These are phyloP conservation scores for Neopestalotiopsis sp. DNA, from an alignment of 2,329 filamentous ascomycete species.

Conservation along the genomic window DNA sequence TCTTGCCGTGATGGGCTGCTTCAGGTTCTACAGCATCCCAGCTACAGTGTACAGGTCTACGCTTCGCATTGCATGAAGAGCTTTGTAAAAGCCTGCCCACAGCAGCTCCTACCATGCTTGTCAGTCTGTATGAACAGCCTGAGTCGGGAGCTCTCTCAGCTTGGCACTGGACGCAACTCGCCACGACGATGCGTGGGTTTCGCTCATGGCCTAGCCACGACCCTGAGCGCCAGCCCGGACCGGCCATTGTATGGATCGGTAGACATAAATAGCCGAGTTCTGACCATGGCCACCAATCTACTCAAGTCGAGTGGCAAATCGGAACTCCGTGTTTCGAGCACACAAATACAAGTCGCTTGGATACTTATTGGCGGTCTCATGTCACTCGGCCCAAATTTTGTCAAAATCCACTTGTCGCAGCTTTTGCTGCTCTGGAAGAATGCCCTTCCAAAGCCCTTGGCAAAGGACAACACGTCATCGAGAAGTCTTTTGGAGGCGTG, in stretches of 20 bases:
- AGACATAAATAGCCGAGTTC: constrained; percentile 89
- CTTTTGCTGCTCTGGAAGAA: constrained; percentile 96
- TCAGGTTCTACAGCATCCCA: constrained; percentile 91
- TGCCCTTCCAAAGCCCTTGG: constrained; percentile 90
- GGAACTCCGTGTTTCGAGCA: constrained; percentile 87
- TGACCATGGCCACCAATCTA: constrained; percentile 88
- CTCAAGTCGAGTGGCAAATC: constrained; percentile 92
- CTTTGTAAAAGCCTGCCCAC: constrained; percentile 88
- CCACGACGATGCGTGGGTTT: constrained; percentile 87
- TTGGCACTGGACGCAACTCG: constrained; percentile 77
- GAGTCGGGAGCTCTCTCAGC: constrained; percentile 79
- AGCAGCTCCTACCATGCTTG: constrained; percentile 87
- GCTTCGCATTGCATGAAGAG: constrained; percentile 84
- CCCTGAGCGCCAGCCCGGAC: constrained; percentile 85
- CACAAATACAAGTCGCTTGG: constrained; percentile 97
- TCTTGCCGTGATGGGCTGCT: constrained; percentile 83
- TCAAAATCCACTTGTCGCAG: constrained; percentile 97
- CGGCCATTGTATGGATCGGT: constrained; percentile 94
- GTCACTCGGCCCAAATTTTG: constrained; percentile 96
- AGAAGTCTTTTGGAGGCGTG: constrained; percentile 87
- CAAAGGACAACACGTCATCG: constrained; percentile 86
- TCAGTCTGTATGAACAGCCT: constrained; percentile 98
- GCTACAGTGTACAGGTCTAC: constrained; percentile 93
- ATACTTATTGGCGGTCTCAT: constrained; percentile 95
- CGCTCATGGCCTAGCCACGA: constrained; percentile 87